Conservation (phyloP, 2,329 filamentous ascomycete genomes). For the Aspergillus carbonarius region DNA sequence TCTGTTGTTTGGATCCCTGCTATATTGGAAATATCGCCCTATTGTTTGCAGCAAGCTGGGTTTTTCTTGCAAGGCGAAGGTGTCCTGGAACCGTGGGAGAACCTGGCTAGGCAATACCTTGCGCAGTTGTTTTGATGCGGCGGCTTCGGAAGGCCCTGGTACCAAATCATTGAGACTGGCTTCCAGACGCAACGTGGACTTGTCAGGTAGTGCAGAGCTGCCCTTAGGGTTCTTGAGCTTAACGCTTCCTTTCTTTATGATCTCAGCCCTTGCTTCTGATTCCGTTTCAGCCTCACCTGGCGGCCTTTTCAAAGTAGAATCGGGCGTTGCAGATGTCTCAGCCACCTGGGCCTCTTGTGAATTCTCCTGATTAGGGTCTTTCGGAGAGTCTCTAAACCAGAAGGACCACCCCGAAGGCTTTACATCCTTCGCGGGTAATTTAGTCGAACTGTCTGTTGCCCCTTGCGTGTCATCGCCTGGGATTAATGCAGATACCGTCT, state of each 20-base stretch:
- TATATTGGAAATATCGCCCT: constrained; percentile 45
- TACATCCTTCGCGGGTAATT: constrained; percentile 18
- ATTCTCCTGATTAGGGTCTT: constrained; percentile 23
- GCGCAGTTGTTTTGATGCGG: constrained; percentile 37
- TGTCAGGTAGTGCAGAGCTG: constrained; percentile 25
- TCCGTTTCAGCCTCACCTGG: constrained; percentile 21
- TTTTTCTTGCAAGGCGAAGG: constrained; percentile 44
- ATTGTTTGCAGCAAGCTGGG: constrained; percentile 66
- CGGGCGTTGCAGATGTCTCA: constrained; percentile 24
- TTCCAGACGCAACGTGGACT: constrained; percentile 18
- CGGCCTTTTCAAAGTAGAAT: constrained; percentile 18
- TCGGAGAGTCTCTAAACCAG: constrained; percentile 39
- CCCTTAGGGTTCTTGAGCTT: constrained; percentile 30
- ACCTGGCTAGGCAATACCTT: constrained; percentile 47
- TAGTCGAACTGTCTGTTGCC: constrained; percentile 21
- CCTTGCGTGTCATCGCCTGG: constrained; percentile 20
- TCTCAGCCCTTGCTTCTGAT: constrained; percentile 26
- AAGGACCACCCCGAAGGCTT: constrained; percentile 43
- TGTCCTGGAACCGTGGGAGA: constrained; percentile 49
- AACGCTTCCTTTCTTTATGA: constrained; percentile 28
- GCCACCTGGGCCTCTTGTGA: constrained; percentile 28
- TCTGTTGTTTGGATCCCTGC: constrained; percentile 60
- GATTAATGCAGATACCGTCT: constrained; percentile 11
- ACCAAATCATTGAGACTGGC: constrained; percentile 16
- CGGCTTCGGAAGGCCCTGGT: constrained; percentile 31